Percentiles rank a stretch among this genome's conserved stretches.
phyloP scores from a whole-genome alignment of 2,329 filamentous ascomycete species.

The Penicillium sp. region DNA sequence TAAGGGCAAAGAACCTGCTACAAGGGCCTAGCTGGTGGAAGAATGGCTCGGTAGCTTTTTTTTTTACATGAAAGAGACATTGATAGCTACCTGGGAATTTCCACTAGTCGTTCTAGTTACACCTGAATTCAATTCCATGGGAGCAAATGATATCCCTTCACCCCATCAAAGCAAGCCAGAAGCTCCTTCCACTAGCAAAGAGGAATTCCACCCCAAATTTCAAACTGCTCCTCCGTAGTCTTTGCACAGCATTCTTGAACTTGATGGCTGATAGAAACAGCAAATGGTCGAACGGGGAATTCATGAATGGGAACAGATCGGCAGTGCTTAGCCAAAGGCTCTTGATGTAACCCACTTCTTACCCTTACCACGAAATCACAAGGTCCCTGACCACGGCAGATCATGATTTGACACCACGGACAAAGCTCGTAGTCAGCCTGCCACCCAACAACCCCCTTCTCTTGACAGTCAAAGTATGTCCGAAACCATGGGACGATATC shows the following conservation, averaged over 20 bases:
- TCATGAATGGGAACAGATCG: background rate
- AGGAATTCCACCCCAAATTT: background rate
- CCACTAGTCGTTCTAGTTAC: background rate
- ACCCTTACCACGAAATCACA: background rate
- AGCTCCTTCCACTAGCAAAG: background rate
- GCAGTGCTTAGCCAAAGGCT: background rate
- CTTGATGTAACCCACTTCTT: background rate
- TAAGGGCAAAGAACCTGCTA: background rate
- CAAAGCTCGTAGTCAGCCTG: background rate
- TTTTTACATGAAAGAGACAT: background rate
- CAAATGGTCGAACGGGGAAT: background rate
- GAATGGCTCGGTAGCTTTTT: too few species aligned
- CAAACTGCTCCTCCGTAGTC: background rate
- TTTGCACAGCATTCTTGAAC: background rate
- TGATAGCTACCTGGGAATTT: background rate
- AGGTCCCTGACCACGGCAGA: background rate
- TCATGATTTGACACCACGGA: background rate
- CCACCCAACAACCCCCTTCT: background rate
- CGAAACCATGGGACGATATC: background rate
- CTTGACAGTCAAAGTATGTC: background rate
- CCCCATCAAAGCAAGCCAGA: background rate
- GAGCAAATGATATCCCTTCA: too few species aligned
- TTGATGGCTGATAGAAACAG: background rate
- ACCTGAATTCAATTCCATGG: background rate
- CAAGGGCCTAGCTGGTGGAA: background rate